These are phyloP conservation scores for Dryas octopetala DNA, from an alignment of 306 rosid genomes.

Conservation along the genomic window DNA sequence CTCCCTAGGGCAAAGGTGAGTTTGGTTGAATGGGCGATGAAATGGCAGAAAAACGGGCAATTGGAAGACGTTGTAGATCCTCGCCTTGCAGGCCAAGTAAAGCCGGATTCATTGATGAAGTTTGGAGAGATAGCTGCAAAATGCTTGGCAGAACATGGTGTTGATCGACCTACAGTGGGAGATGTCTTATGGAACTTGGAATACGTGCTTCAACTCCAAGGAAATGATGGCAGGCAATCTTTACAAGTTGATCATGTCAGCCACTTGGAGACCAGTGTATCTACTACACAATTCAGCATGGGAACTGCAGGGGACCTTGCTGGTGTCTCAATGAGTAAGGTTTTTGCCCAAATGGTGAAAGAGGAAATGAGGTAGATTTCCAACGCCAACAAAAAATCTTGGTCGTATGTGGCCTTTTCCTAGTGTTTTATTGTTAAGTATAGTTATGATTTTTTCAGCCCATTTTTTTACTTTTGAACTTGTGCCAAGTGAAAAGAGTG, in stretches of 20 bases:
- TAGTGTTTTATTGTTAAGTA: too few relatives aligned
- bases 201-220: slow-evolving; percentile 51
- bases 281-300: slow-evolving; percentile 34
- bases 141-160: slow-evolving; percentile 54
- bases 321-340: slow-evolving; percentile 65
- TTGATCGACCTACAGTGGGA: slow-evolving; percentile 63
- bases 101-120: slow-evolving; percentile 41
- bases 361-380: slow-evolving; percentile 51
- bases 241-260: slow-evolving; percentile 19
- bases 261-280: slow-evolving; percentile 29
- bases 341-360: slow-evolving; percentile 67
- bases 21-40: slow-evolving; percentile 58
- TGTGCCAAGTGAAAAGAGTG: neutral
- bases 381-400: too few relatives aligned
- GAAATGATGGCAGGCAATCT: slow-evolving; percentile 16
- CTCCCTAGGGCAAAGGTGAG: slow-evolving; percentile 53
- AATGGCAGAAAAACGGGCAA: slow-evolving; percentile 26
- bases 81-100: slow-evolving; percentile 35
- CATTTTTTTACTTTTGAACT: too few relatives aligned
- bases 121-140: slow-evolving; percentile 47
- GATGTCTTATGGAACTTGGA: slow-evolving; percentile 75
- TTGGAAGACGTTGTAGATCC: slow-evolving; percentile 49
- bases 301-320: slow-evolving; percentile 48
- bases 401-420: too few relatives aligned
- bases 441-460: too few relatives aligned